Evolutionary conservation across 2,329 filamentous ascomycete genomes (phyloP), one percentile per base, ranked within the genome.

Genomic region (Fusarium pseudocircinatum): DNA sequence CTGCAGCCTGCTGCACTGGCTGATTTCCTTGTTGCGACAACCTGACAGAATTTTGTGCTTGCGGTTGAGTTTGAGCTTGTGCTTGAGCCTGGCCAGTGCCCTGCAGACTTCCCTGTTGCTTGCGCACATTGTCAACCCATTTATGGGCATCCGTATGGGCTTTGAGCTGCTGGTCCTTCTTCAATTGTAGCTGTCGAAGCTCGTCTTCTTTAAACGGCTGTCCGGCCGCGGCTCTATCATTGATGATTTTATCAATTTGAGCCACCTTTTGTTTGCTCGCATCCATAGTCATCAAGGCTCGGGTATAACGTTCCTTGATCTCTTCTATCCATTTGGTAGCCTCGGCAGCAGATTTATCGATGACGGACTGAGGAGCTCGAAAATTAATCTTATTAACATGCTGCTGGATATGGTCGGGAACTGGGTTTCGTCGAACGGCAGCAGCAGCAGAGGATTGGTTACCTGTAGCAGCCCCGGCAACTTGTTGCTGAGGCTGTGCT

Each of bases 201-300:
- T 89, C 87, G 6, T 88, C 87, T 3, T 85, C 79, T 7, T 81
- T 83, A 18, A 88, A 78, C 0, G 83, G 80, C 26, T 83, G 84
- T 6, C 85, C 85, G 30, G 83, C 83, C 7, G 83, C 80, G 20
- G 81, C 78, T 28, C 86, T 81, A 24, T 86, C 83, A 54, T 84
- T 84, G 26, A 84, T 78, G 6, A 81, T 69, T 50, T 80, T 80
- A 16, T 89, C 86, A 59, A 88, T 79, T 56, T 79, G 78, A 6
- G 78, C 78, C 8, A 88, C 76, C 52, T 83, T 82, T n/a, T 71
- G 76, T 16, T 85, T 83, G 7, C 82, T 81, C 15, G 73, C 80
- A 42, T 89, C 87, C 82, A 90, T 88, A 4, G 84, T 82, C 70
- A 85, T 79, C 11, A 90, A 77, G 0, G 85, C 87, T 43, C 85